These are phyloP conservation scores for Cytospora schulzeri DNA, from an alignment of 2,329 filamentous ascomycete genomes.

Conservation along the genomic window DNA sequence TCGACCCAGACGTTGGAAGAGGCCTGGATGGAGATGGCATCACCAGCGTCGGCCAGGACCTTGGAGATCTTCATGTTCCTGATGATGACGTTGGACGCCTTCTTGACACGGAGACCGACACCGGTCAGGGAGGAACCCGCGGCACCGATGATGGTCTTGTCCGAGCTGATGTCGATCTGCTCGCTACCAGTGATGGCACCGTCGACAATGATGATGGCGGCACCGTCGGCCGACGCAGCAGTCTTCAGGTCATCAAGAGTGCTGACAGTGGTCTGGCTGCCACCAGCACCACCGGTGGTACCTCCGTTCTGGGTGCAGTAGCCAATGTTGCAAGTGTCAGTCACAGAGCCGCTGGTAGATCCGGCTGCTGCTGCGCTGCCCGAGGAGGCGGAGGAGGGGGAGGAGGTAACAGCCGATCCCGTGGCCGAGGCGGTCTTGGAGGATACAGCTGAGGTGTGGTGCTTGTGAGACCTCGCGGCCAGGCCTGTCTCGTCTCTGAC, in stretches of 20 bases:
- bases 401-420: neutral
- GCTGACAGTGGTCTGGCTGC: constrained; percentile 56
- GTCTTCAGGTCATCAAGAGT: constrained; percentile 51
- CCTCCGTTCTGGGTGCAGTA: constrained; percentile 52
- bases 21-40: constrained; percentile 60
- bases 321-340: constrained; percentile 38
- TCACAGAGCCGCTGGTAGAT: constrained; percentile 11
- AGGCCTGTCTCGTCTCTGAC: neutral
- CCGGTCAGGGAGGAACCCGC: constrained; percentile 44
- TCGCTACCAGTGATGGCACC: constrained; percentile 46
- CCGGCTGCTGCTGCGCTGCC: neutral
- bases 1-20: constrained; percentile 67
- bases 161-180: constrained; percentile 48
- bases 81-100: constrained; percentile 60
- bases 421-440: neutral
- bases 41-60: constrained; percentile 57
- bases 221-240: constrained; percentile 49
- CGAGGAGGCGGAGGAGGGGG: too few relatives aligned
- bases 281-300: constrained; percentile 58
- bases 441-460: constrained; percentile 3
- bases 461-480: neutral
- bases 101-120: constrained; percentile 55
- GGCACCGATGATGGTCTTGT: constrained; percentile 54
- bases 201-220: constrained; percentile 49
- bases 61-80: constrained; percentile 63